Conservation (phyloP, 2,329 filamentous ascomycete genomes). For the Penicillium sp. region DNA sequence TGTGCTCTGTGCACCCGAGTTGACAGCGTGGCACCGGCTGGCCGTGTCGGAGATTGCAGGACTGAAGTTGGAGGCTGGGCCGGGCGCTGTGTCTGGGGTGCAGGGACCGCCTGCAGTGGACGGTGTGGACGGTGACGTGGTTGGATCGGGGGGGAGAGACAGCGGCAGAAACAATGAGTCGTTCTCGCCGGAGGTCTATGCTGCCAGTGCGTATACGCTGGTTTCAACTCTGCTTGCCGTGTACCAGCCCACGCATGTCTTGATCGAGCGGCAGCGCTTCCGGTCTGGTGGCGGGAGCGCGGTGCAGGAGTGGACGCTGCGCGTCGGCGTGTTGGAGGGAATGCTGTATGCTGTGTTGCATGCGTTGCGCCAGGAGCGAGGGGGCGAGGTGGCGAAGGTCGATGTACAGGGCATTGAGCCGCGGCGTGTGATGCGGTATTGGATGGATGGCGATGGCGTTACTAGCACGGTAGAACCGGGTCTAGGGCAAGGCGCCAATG, state of each 20-base stretch:
- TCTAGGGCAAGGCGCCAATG: slow-evolving; percentile 1
- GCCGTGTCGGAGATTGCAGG: slow-evolving; percentile 29
- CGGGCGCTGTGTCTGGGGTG: not conserved
- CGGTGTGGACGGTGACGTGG: not conserved
- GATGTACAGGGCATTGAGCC: slow-evolving; percentile 54
- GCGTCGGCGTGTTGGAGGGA: slow-evolving; percentile 76
- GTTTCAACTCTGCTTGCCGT: slow-evolving; percentile 49
- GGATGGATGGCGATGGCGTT: slow-evolving; percentile 46
- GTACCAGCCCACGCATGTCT: slow-evolving; percentile 62
- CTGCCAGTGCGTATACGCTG: slow-evolving; percentile 55
- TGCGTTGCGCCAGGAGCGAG: slow-evolving; percentile 50
- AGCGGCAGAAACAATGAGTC: slow-evolving; percentile 18
- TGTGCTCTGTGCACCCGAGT: slow-evolving; percentile 2
- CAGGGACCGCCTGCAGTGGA: not conserved
- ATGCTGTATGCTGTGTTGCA: slow-evolving; percentile 72
- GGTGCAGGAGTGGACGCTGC: slow-evolving; percentile 77
- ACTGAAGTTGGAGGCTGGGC: slow-evolving; percentile 3
- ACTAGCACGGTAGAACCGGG: slow-evolving; percentile 3
- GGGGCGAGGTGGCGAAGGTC: slow-evolving; percentile 26
- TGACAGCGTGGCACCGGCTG: slow-evolving; percentile 46
- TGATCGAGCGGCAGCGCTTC: slow-evolving; percentile 66
- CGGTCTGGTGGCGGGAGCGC: slow-evolving; percentile 62
- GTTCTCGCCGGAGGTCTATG: slow-evolving; percentile 55
- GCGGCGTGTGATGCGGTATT: slow-evolving; percentile 55
- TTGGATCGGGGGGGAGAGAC: not conserved